These are phyloP conservation scores for Scutellaria minor DNA, from an alignment of 257 asterid genomes.

Conservation along the genomic window DNA sequence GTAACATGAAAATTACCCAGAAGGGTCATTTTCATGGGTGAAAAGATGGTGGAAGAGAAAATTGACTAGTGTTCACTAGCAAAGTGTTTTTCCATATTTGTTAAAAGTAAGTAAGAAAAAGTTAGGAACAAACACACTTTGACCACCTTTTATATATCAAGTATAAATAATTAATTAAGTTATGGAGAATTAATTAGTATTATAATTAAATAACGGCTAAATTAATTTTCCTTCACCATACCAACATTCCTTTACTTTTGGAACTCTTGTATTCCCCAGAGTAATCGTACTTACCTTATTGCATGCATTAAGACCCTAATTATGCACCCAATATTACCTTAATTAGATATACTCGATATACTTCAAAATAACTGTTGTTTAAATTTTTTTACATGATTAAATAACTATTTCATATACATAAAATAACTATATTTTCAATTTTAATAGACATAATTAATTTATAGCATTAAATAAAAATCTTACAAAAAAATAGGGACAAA, in stretches of 20 bases:
- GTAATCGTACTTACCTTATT: slow-evolving; percentile 46
- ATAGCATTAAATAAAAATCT: too few species aligned
- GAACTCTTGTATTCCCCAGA: slow-evolving; percentile 44
- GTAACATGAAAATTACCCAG: too few species aligned
- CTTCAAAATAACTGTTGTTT: too few species aligned
- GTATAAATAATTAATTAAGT: slow-evolving; percentile 2
- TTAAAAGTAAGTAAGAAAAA: slow-evolving; percentile 11
- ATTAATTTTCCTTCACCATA: slow-evolving; percentile 54
- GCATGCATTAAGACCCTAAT: background rate
- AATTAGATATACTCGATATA: too few species aligned
- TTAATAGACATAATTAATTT: too few species aligned
- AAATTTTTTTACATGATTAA: too few species aligned
- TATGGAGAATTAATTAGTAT: slow-evolving; percentile 12
- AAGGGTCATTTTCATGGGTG: background rate
- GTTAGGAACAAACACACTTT: background rate
- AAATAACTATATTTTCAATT: too few species aligned
- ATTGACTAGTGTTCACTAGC: background rate
- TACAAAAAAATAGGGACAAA: too few species aligned
- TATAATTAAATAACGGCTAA: slow-evolving; percentile 36
- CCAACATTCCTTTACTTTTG: slow-evolving; percentile 51
- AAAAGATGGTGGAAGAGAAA: slow-evolving; percentile 12
- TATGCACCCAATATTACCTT: too few species aligned
- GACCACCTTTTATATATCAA: background rate
- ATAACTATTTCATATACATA: too few species aligned
- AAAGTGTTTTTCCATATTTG: slow-evolving; percentile 11